These are phyloP conservation scores for Phylloporus arenicola DNA, from an alignment of 768 basidiomycete genomes.

Conservation along the genomic window DNA sequence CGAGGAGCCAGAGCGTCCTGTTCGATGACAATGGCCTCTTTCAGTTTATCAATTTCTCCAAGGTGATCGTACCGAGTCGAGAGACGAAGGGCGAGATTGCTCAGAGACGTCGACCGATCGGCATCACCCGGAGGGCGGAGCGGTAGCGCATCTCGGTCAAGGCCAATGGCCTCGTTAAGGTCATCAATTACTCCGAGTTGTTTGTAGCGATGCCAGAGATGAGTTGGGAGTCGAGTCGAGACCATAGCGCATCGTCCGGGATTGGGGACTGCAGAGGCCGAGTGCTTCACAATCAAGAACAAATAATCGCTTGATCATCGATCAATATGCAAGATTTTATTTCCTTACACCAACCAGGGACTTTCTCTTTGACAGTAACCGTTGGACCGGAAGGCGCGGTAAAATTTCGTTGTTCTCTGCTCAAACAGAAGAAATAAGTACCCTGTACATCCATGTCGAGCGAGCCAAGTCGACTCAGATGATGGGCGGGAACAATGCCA, in stretches of 20 bases:
- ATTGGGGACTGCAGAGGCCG: neutral
- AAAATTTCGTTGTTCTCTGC: neutral
- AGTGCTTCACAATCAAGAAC: neutral
- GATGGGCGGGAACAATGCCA: too few species aligned
- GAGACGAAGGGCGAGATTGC: neutral
- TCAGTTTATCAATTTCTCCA: neutral
- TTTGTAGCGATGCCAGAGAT: neutral
- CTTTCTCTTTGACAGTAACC: neutral
- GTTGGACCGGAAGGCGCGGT: neutral
- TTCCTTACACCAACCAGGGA: neutral
- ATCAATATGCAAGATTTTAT: neutral
- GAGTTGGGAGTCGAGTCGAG: neutral
- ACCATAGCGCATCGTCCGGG: neutral
- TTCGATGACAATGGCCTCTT: neutral
- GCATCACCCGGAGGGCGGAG: neutral
- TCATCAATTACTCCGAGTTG: neutral
- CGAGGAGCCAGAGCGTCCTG: neutral
- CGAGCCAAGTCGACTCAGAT: too few species aligned
- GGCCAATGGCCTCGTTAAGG: too few species aligned
- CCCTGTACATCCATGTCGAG: neutral
- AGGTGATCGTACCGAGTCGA: neutral
- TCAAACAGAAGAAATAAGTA: neutral
- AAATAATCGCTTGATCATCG: neutral
- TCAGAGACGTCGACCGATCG: neutral
- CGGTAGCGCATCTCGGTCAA: neutral